These are phyloP conservation scores for Scutellaria barbata DNA, from an alignment of 257 asterid genomes.

Conservation along the genomic window DNA sequence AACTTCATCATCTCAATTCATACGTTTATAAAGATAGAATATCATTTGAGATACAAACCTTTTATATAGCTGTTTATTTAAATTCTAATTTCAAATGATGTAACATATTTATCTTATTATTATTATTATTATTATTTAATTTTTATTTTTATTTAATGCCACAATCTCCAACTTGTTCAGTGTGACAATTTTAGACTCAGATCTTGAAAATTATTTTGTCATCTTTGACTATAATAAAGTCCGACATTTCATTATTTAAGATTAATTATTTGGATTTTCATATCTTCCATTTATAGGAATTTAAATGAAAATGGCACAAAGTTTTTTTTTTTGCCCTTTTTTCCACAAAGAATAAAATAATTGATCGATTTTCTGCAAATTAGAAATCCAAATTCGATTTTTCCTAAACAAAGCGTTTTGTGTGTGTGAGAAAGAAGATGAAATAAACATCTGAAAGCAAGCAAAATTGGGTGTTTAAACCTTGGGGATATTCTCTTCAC, in stretches of 20 bases:
- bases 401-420: slow-evolving; percentile 6
- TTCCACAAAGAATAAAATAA: too few relatives aligned
- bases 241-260: neutral
- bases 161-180: neutral
- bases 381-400: slow-evolving; percentile 4
- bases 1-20: too few relatives aligned
- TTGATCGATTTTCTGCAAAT: slow-evolving; percentile 25
- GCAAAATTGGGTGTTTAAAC: slow-evolving; percentile 20
- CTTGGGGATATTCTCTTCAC: slow-evolving; percentile 16
- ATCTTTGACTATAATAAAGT: too few relatives aligned
- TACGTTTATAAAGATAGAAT: too few relatives aligned
- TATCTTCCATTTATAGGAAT: neutral
- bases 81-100: too few relatives aligned
- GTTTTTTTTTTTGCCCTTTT: too few relatives aligned
- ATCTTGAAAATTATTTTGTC: neutral
- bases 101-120: too few relatives aligned
- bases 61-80: too few relatives aligned
- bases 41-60: too few relatives aligned
- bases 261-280: neutral
- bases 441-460: slow-evolving; percentile 11
- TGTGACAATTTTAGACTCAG: neutral
- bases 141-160: neutral
- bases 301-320: too few relatives aligned
- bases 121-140: too few relatives aligned
- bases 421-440: slow-evolving; percentile 33